Conservation (phyloP, 345 rosid genomes). For the Sonneratia caseolaris region DNA sequence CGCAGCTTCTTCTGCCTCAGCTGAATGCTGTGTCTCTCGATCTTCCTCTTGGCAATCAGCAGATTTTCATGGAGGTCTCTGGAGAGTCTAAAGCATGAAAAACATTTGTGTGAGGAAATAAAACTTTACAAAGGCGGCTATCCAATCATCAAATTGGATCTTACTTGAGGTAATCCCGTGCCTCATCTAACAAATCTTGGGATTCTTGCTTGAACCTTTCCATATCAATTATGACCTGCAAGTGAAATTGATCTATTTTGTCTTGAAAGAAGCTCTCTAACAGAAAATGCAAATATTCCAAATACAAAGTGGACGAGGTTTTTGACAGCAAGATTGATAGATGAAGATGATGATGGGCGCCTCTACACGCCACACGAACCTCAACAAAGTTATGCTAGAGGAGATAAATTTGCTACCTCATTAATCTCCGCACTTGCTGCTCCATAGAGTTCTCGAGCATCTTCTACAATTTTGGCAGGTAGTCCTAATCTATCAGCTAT, state of each 20-base stretch:
- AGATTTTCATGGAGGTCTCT: slow-evolving; percentile 46
- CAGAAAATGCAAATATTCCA: neutral
- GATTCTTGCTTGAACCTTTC: slow-evolving; percentile 66
- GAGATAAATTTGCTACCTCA: slow-evolving; percentile 29
- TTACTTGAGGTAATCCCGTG: no score
- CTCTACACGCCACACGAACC: neutral
- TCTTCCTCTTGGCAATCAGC: slow-evolving; percentile 35
- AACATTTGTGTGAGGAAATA: no score
- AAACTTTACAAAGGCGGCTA: no score
- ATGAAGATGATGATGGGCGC: neutral
- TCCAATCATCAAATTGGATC: no score
- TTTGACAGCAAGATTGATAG: neutral
- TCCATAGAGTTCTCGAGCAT: slow-evolving; percentile 63
- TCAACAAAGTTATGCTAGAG: neutral
- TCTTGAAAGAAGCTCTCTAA: slow-evolving; percentile 1
- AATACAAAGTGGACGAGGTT: neutral
- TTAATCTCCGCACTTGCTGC: slow-evolving; percentile 82
- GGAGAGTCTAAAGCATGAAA: slow-evolving; percentile 39
- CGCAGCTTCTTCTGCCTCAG: slow-evolving; percentile 38
- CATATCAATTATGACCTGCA: slow-evolving; percentile 72
- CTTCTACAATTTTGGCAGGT: slow-evolving; percentile 32
- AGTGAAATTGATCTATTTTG: slow-evolving; percentile 4
- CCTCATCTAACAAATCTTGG: no score
- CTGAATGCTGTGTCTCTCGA: slow-evolving; percentile 36
- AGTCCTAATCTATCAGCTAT: slow-evolving; percentile 83